Evolutionary conservation across 2,329 filamentous ascomycete species (phyloP).

Genomic region (Dactylonectria estremocensis): DNA sequence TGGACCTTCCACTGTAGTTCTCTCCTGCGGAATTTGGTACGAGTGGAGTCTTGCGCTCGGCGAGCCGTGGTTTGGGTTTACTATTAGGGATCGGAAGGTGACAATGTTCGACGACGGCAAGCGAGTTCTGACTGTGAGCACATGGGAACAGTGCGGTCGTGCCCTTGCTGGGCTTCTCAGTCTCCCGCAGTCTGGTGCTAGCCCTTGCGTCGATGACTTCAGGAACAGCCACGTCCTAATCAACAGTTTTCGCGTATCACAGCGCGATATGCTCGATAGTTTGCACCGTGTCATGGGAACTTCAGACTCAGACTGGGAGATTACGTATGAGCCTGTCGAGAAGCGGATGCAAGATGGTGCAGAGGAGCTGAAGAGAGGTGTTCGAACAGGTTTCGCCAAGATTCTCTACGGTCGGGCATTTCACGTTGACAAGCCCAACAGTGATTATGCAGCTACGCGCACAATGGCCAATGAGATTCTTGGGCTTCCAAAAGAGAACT

Average conservation of each 20-base stretch:
- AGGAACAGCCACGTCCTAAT: slow-evolving; percentile 65
- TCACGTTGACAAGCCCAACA: slow-evolving; percentile 48
- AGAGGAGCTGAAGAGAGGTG: slow-evolving; percentile 61
- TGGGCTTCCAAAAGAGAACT: slow-evolving; percentile 69
- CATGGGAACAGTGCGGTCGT: slow-evolving; percentile 71
- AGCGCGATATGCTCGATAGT: slow-evolving; percentile 2
- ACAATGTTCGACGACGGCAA: slow-evolving; percentile 70
- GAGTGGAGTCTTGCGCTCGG: slow-evolving; percentile 64
- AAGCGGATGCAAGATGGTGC: slow-evolving; percentile 65
- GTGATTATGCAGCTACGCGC: slow-evolving; percentile 57
- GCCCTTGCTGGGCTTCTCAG: slow-evolving; percentile 66
- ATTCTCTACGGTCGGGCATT: slow-evolving; percentile 72
- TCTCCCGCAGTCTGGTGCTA: slow-evolving; percentile 57
- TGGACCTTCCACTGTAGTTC: slow-evolving; percentile 60
- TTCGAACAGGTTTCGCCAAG: slow-evolving; percentile 59
- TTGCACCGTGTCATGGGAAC: not conserved
- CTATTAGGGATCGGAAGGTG: slow-evolving; percentile 59
- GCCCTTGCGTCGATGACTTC: slow-evolving; percentile 51
- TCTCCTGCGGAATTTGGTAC: slow-evolving; percentile 71
- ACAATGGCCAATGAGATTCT: slow-evolving; percentile 67
- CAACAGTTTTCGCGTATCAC: slow-evolving; percentile 67
- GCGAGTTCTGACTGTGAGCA: slow-evolving; percentile 69
- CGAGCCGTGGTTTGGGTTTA: slow-evolving; percentile 62
- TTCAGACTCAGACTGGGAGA: not conserved
- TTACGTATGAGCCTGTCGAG: slow-evolving; percentile 56